Base-by-base conservation (phyloP, 768 basidiomycete species). In the Russula sp. region DNA sequence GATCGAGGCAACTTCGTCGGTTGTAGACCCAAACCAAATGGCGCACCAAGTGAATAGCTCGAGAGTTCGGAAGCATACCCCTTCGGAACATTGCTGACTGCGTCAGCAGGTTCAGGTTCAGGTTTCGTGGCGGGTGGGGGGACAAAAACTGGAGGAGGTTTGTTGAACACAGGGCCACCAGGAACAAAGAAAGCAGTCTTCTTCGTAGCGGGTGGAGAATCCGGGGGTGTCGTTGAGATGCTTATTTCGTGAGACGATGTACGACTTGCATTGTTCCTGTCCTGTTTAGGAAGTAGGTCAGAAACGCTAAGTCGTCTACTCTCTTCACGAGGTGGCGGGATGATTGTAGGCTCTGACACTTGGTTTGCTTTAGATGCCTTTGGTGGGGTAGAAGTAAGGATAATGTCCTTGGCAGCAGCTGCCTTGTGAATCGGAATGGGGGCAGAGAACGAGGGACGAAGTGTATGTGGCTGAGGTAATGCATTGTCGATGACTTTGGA, bases 401-500 rank as follows among this genome's bases (percentile, higher is more conserved):
- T 50, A 26, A 46, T 34, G 20, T 52, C 26, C 16, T 24, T 54
- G 18, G 20, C 34, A 28, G 48, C 13, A 8, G n/a, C 22, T 2
- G 22, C 36, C 16, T 11, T 59, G 22, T 38, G 59, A 42, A 51
- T 56, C 1, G 34, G 40, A 36, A 44, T 26, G 1, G 65, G 65
- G 9, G 44, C 63, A 38, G 67, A 55, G n/a, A 58, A 46, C 11
- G 65, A 51, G 32, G 58, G 54, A 13, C 57, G 63, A 5, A 54
- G 44, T 36, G 48, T 13, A 53, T 32, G 42, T 22, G 30, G 24
- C 13, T 16, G 36, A 14, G 40, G 26, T 42, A 8, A 13, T 30
- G 84, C 88, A 73, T 91, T 87, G 9, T 89, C 88, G 48, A 82
- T 80, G 76, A 75, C 83, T 72, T 71, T 83, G 16, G 81, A 89